Base-by-base conservation (phyloP, 2,329 filamentous ascomycete genomes). In the Colletotrichum abscissum region DNA sequence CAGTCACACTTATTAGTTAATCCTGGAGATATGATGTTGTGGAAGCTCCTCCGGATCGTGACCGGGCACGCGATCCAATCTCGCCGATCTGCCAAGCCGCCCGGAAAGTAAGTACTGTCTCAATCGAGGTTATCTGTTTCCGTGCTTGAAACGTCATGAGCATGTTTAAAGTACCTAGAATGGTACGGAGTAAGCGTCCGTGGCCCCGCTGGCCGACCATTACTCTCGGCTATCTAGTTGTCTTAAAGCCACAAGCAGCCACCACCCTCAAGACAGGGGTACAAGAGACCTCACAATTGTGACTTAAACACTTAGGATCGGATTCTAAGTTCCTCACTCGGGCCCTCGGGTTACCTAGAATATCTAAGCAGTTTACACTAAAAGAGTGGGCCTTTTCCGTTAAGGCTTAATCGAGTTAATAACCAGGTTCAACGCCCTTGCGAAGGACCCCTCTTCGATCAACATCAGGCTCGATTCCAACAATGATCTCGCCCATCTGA, bases 41-140 rank as follows among this genome's bases (percentile, higher is more conserved):
- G 14, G 14, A 26, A 46, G 52, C 4, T 56, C 12, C 54, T 11
- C 62, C 26, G n/a, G 30, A 57, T 64, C 35, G 49, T 46, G 67
- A n/a, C 4, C 11, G 33, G 52, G 59, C 26, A 72, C 54, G 69
- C 54, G n/a, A 58, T 24, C 16, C 54, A 58, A 69, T 63, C 58
- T 72, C n/a, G 49, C 14, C 54, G 38, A 54, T 38, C 30, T 38
- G 58, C 65, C 58, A 72, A 63, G 69, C 69, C 65, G 54, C 52
- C 30, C 26, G 63, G 3, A 8, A 33, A 28, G 12, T n/a, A 52
- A 8, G 46, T 56, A 5, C 12, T 63, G 58, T 69, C 58, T 63
- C 22, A 63, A 16, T 24, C 11, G 24, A 54, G 55, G 12, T 26
- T 35, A 12, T 55, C 55, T 28, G 52, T 30, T 65, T 65, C 22